These are phyloP conservation scores for Quercus bicolor DNA, from an alignment of 306 rosid genomes.

Conservation along the genomic window DNA sequence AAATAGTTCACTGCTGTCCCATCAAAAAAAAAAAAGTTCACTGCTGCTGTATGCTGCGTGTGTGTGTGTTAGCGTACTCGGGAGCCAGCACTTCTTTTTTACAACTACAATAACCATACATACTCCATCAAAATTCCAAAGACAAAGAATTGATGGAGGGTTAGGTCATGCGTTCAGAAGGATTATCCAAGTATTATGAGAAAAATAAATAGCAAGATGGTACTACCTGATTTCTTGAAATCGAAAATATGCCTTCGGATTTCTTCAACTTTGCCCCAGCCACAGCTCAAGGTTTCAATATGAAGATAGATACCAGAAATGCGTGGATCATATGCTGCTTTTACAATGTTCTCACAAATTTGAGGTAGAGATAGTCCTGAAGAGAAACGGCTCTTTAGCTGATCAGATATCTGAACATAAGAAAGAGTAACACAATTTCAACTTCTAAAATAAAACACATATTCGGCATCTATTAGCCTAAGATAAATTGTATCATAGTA, in stretches of 20 bases:
- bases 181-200: background rate
- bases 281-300: conserved; percentile 74
- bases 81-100: background rate
- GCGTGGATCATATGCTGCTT: conserved; percentile 93
- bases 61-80: background rate
- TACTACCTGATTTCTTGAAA: conserved; percentile 85
- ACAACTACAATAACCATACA: background rate
- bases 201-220: background rate
- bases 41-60: background rate
- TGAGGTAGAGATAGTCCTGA: conserved; percentile 76
- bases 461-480: background rate
- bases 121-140: background rate
- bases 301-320: conserved; percentile 76
- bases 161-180: too few species aligned
- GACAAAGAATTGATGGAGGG: too few species aligned
- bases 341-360: conserved; percentile 76
- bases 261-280: conserved; percentile 95
- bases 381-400: conserved; percentile 68
- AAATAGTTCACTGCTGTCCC: background rate
- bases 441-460: conserved; percentile 15
- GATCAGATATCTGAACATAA: conserved; percentile 69
- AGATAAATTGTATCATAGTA: too few species aligned
- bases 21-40: background rate
- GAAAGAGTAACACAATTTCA: conserved; percentile 15
- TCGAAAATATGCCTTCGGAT: conserved; percentile 77